Conservation (phyloP, 768 basidiomycete species). For the Pleurotus citrinopileatus region DNA sequence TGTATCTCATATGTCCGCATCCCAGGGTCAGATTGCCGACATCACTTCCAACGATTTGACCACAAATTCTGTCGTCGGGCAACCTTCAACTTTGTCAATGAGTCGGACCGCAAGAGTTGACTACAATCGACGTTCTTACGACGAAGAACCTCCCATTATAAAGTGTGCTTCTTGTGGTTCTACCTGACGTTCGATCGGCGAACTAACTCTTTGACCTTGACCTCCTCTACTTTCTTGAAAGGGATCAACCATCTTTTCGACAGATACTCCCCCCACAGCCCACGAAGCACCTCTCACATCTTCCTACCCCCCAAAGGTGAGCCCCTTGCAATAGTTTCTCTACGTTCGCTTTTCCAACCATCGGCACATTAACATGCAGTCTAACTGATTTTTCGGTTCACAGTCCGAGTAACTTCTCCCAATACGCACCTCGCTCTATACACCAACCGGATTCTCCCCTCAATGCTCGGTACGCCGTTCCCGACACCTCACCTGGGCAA, state of each 20-base stretch:
- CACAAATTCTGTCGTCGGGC: neutral
- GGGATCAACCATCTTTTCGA: neutral
- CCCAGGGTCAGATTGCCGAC: constrained; percentile 11
- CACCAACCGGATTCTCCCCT: constrained; percentile 28
- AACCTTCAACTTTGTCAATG: neutral
- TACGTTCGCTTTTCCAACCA: neutral
- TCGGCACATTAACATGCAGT: neutral
- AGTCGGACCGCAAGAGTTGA: neutral
- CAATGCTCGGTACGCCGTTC: constrained; percentile 18
- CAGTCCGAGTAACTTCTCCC: constrained; percentile 27
- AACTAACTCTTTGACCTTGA: neutral
- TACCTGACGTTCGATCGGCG: neutral
- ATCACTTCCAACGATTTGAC: constrained; percentile 8
- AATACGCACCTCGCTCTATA: constrained; percentile 19
- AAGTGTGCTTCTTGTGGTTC: constrained; percentile 4
- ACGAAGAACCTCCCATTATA: neutral
- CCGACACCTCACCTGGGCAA: constrained; percentile 10
- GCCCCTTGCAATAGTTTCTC: constrained; percentile 15
- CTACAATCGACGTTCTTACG: neutral
- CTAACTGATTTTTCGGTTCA: neutral
- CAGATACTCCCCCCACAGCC: constrained; percentile 19
- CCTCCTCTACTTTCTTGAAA: neutral
- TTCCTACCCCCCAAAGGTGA: constrained; percentile 36
- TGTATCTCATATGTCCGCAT: constrained; percentile 7
- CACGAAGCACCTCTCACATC: constrained; percentile 25